Base-by-base conservation (phyloP, 768 basidiomycete species). In the Dioszegia crocea region DNA sequence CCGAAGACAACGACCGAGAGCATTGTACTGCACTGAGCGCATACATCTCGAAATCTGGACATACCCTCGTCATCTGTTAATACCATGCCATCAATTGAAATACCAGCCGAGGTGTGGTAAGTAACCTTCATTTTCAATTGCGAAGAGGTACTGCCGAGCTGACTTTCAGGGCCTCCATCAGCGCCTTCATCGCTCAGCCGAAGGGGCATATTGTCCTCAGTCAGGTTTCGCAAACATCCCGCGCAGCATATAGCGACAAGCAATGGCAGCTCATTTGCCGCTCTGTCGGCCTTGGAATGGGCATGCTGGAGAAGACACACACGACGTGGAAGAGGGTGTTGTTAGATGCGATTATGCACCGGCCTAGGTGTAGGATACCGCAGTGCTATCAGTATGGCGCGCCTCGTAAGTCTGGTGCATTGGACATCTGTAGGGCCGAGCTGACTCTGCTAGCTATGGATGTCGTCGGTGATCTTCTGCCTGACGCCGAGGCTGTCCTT, bases 401-500 rank as follows among this genome's bases (percentile, higher is more conserved):
- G 21, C 46, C 46, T 23, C 24, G 46, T 48, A 30, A 48, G 46
- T 48, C 46, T 8, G 6, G 1, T 12, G 2, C 4, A 10, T 9
- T 14, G n/a, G n/a, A n/a, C n/a, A n/a, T 51, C 49, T 23, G 17
- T 14, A 29, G 29, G 21, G 4, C 11, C 14, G 26, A 40, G 31
- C 54, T 56, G 52, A 56, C 16, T 24, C 19, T 4, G 9, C 5
- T 36, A 46, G 54, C 54, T 17, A 44, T 56, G 43, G 23, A 30
- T 17, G 19, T 24, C 1, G 21, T 46, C 27, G 54, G 54, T 31
- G 54, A 56, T 36, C 54, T 56, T 16, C 54, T 56, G 19, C 41
- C 54, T 29, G 17, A 9, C 33, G 24, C 43, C 43, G 19, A 45
- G 23, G 54, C 54, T 3, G 43, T 27, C 12, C 44, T 45, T 14